Conservation (phyloP, 495 filamentous ascomycete genomes). For the Aspergillus avenaceus region DNA sequence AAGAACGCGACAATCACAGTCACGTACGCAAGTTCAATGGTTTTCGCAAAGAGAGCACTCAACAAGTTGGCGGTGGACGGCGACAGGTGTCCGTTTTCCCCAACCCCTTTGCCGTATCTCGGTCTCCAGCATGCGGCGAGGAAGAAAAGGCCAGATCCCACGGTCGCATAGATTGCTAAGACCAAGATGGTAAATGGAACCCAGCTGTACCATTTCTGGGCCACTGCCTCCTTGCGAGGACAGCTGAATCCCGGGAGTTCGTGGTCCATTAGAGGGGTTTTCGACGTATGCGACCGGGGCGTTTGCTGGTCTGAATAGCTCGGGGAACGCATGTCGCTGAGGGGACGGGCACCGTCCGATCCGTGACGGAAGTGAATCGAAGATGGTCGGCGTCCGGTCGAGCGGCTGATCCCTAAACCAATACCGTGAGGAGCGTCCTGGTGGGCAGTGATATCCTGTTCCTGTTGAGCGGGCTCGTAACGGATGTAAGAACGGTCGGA, state of each 20-base stretch:
- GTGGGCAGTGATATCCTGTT: background rate
- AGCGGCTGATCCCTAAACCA: background rate
- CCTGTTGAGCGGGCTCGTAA: background rate
- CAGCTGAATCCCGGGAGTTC: constrained; percentile 12
- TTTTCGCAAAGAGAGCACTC: constrained; percentile 63
- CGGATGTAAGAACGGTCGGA: constrained; percentile 1
- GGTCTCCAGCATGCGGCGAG: constrained; percentile 54
- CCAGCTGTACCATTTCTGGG: constrained; percentile 47
- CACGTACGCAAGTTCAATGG: constrained; percentile 71
- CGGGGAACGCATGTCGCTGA: background rate
- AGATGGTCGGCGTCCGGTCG: background rate
- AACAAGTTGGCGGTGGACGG: constrained; percentile 57
- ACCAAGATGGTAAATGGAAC: constrained; percentile 53
- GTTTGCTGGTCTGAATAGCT: background rate
- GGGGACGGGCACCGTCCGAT: background rate
- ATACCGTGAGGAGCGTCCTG: background rate
- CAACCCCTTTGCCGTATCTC: constrained; percentile 52
- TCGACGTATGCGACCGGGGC: background rate
- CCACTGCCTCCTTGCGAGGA: constrained; percentile 18
- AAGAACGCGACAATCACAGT: constrained; percentile 72
- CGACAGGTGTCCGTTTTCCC: constrained; percentile 39
- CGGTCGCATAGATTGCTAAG: constrained; percentile 62
- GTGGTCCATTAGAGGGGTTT: background rate
- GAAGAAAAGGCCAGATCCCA: constrained; percentile 62
- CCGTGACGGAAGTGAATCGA: background rate